phyloP scores from a whole-genome alignment of 257 asterid genomes.

The Solanum medicagineum region DNA sequence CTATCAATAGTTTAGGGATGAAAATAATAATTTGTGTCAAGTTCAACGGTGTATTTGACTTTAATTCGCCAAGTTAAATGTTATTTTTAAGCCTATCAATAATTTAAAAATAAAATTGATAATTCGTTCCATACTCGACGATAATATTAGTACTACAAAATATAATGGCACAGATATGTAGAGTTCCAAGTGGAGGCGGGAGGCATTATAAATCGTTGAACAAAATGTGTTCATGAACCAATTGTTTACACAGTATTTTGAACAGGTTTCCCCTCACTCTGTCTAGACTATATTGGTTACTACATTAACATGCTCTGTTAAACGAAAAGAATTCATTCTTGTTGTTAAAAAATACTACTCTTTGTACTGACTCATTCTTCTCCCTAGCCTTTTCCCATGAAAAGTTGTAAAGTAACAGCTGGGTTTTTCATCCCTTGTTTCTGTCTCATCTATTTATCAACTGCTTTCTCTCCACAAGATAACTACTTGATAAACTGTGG shows the following conservation, averaged over 20 bases:
- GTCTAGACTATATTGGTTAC: not conserved
- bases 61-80: too few relatives aligned
- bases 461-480: constrained; percentile 54
- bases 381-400: constrained; percentile 16
- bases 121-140: too few relatives aligned
- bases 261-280: not conserved
- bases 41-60: too few relatives aligned
- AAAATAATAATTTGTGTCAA: too few relatives aligned
- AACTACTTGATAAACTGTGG: constrained; percentile 69
- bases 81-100: too few relatives aligned
- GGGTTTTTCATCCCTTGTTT: constrained; percentile 13
- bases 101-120: too few relatives aligned
- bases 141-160: not conserved
- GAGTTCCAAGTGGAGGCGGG: not conserved
- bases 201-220: not conserved
- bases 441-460: constrained; percentile 10
- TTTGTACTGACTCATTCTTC: not conserved
- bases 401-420: constrained; percentile 8
- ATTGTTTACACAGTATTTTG: not conserved
- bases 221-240: not conserved
- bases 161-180: not conserved
- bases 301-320: not conserved
- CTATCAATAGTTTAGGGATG: too few relatives aligned
- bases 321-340: not conserved
- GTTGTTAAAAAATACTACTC: not conserved